Conservation (phyloP, 805 yeast genomes). For the Schizosaccharomyces pombe region DNA sequence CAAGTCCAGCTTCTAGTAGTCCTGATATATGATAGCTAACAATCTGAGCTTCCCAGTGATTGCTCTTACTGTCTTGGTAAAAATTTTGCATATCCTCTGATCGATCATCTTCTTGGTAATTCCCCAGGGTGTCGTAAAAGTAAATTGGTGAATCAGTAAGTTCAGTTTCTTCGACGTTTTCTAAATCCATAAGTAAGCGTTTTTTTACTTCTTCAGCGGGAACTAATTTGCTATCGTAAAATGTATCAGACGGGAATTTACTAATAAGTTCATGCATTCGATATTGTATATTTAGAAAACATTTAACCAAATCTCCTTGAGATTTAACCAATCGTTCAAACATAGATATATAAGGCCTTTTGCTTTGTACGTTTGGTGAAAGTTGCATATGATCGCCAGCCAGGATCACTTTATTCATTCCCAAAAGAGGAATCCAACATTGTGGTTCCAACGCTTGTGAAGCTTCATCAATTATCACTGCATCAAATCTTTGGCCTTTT, state of each 20-base stretch:
- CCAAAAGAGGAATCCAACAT: conserved; percentile 79
- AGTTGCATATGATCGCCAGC: conserved; percentile 89
- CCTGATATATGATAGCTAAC: conserved; percentile 33
- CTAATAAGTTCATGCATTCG: conserved; percentile 65
- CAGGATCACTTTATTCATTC: conserved; percentile 35
- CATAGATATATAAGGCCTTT: conserved; percentile 36
- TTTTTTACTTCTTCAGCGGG: conserved; percentile 39
- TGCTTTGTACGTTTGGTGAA: conserved; percentile 61
- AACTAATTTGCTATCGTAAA: conserved; percentile 38
- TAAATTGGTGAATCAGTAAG: conserved; percentile 33
- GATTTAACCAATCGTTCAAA: conserved; percentile 51
- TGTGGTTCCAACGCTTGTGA: conserved; percentile 88
- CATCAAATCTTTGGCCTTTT: conserved; percentile 31
- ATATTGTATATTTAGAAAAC: conserved; percentile 54
- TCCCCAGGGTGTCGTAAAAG: conserved; percentile 85
- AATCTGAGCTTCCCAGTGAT: conserved; percentile 50
- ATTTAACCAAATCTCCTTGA: conserved; percentile 26
- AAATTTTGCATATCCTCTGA: conserved; percentile 27
- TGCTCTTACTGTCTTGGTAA: conserved; percentile 34
- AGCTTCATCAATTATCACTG: conserved; percentile 81
- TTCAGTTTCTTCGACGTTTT: conserved; percentile 26
- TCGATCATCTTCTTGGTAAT: conserved; percentile 29
- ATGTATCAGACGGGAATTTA: conserved; percentile 45
- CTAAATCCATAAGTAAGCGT: conserved; percentile 32
- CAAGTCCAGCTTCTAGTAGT: conserved; percentile 30